Evolutionary conservation across 2,329 filamentous ascomycete genomes (phyloP).

Genomic region (Curvularia sp.): DNA sequence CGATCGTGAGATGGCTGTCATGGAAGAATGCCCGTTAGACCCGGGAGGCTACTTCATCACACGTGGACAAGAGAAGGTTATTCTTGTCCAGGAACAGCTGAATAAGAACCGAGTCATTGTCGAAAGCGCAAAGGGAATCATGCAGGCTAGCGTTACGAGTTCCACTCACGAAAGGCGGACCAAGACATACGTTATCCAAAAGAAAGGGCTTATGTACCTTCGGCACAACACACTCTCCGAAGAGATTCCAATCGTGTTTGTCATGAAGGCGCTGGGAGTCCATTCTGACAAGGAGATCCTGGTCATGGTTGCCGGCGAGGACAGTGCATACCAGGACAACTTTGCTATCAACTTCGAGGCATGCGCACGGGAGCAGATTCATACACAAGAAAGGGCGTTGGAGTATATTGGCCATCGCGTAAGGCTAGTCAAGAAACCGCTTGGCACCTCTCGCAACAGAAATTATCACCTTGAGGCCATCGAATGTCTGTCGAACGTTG

Average conservation of each 20-base stretch:
- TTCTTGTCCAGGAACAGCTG: slow-evolving; percentile 95
- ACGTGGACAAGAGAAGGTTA: slow-evolving; percentile 97
- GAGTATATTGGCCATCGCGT: slow-evolving; percentile 89
- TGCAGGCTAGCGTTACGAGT: slow-evolving; percentile 89
- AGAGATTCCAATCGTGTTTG: slow-evolving; percentile 91
- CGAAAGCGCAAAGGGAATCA: slow-evolving; percentile 91
- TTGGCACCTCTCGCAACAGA: slow-evolving; percentile 62
- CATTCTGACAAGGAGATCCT: slow-evolving; percentile 95
- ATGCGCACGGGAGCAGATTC: slow-evolving; percentile 80
- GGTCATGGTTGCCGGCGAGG: slow-evolving; percentile 85
- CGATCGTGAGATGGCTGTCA: slow-evolving; percentile 84
- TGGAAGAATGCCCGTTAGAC: slow-evolving; percentile 95
- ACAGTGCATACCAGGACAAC: slow-evolving; percentile 89
- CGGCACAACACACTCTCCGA: slow-evolving; percentile 94
- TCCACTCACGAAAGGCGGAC: slow-evolving; percentile 98
- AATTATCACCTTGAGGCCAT: slow-evolving; percentile 91
- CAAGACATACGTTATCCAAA: slow-evolving; percentile 93
- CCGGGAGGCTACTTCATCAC: slow-evolving; percentile 98
- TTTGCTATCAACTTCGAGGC: slow-evolving; percentile 97
- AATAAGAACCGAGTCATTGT: slow-evolving; percentile 99
- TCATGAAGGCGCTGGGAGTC: slow-evolving; percentile 91
- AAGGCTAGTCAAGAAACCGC: slow-evolving; percentile 72
- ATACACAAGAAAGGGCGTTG: slow-evolving; percentile 92
- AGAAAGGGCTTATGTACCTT: slow-evolving; percentile 89
- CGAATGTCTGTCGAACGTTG: slow-evolving; percentile 88